Evolutionary conservation across 148 eudicot species (phyloP).

Genomic region (Silene conica): DNA sequence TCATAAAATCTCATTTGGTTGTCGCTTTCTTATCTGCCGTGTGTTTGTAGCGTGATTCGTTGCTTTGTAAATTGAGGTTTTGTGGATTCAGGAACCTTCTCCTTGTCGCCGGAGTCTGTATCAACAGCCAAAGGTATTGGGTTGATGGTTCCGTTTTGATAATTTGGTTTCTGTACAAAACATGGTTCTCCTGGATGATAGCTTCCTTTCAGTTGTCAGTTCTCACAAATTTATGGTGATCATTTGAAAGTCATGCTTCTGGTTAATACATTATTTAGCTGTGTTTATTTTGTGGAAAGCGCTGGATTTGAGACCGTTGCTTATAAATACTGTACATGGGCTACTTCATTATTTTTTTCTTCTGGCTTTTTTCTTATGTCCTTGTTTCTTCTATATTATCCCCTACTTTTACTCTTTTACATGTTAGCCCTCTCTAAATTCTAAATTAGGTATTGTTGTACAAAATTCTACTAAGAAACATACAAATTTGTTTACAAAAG

Average conservation of each 20-base stretch:
- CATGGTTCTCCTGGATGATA: neutral
- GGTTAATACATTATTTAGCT: neutral
- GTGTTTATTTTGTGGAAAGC: neutral
- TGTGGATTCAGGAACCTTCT: neutral
- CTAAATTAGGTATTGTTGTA: neutral
- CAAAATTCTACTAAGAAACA: neutral
- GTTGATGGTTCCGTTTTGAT: neutral
- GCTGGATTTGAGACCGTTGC: neutral
- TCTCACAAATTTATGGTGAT: neutral
- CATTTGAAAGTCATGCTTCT: neutral
- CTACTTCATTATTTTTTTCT: neutral
- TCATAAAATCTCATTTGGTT: neutral
- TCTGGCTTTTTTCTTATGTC: neutral
- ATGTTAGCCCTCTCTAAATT: neutral
- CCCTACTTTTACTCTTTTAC: neutral
- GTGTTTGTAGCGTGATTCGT: neutral
- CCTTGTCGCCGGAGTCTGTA: neutral
- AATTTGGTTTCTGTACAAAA: neutral
- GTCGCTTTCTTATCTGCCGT: neutral
- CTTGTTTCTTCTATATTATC: neutral
- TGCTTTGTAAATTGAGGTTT: neutral
- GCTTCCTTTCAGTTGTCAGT: neutral
- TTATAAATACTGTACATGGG: neutral
- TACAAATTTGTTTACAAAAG: neutral
- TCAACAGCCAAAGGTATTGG: neutral